phyloP scores from a whole-genome alignment of 129 eudicot species.

The Centella asiatica region DNA sequence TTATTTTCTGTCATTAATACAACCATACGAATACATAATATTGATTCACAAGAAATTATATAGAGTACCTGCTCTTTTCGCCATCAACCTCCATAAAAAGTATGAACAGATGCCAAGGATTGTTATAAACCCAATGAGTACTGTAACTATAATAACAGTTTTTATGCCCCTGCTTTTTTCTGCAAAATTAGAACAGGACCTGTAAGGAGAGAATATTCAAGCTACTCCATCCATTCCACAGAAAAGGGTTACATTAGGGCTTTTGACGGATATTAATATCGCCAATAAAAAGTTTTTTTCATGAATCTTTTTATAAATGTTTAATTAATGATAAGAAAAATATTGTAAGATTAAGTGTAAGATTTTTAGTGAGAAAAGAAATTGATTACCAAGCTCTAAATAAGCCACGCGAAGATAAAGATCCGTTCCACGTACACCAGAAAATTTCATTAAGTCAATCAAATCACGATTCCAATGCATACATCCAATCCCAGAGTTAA shows the following conservation, averaged over 20 bases:
- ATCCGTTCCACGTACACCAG: conserved; percentile 41
- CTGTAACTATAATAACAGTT: background rate
- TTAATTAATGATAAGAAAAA: conserved; percentile 17
- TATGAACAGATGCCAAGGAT: conserved; percentile 3
- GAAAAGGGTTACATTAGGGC: background rate
- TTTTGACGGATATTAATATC: background rate
- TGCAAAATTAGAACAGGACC: background rate
- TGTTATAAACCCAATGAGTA: background rate
- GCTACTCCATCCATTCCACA: background rate
- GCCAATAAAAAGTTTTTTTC: background rate
- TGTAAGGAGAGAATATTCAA: background rate
- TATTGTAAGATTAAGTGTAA: conserved; percentile 16
- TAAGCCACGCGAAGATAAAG: conserved; percentile 47
- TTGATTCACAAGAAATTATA: background rate
- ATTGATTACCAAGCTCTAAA: conserved; percentile 51
- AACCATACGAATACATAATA: background rate
- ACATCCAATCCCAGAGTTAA: conserved; percentile 48
- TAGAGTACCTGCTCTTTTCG: background rate
- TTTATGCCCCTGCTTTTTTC: background rate
- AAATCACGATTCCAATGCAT: conserved; percentile 55
- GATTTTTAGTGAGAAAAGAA: conserved; percentile 9
- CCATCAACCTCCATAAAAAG: background rate
- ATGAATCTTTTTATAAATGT: background rate
- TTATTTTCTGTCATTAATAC: background rate
- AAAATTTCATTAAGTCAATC: conserved; percentile 48